Base-by-base conservation (phyloP, 768 basidiomycete species). In the Mycena amicta region DNA sequence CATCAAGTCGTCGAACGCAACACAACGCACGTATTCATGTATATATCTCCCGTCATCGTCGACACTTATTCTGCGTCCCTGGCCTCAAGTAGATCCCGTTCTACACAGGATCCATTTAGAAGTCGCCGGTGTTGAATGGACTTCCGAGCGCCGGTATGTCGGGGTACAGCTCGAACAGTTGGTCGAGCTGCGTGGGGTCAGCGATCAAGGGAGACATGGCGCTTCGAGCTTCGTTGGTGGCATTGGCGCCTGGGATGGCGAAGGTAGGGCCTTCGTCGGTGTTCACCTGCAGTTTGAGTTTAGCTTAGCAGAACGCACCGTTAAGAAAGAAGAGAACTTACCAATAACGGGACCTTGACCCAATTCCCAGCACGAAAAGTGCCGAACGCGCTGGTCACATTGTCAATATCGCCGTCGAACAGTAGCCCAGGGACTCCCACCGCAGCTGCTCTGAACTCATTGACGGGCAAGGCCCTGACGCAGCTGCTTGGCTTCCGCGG, bases 51-150 rank as follows among this genome's bases (percentile, higher is more conserved):
- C 23, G 23, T 25, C 8, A 46, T 25, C 18, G 43, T 20, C 16
- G 8, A 11, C 43, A 25, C 43, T 46, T 46, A 25, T 46, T 37
- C 33, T 29, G 27, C 30, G 43, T 31, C 12, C 54, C 54, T 2
- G 54, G 54, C 8, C 43, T 47, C 30, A 25, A 26, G 45, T 46
- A 25, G 3, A 47, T 4, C 12, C 54, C 45, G 23, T 16, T 12
- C 45, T 55, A 45, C 3, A 55, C 8, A 3, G 54, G 54, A 45
- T 55, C 45, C 39, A 55, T 20, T n/a, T 55, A 45, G 31, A 55
- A 55, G 45, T 68, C 63, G 16, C 74, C 73, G 2, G 74, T 75
- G 5, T 57, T 53, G 53, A 65, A 75, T 0, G 74, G 74, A 3
- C 69, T 69, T 6, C 74, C 74, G 51, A 60, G 50, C 2, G 69